A percentile compares a stretch with the other conserved stretches of the same genome.
These are phyloP conservation scores for Sphagnurus paluster DNA, from an alignment of 1,284 basidiomycete species.

Conservation along the genomic window DNA sequence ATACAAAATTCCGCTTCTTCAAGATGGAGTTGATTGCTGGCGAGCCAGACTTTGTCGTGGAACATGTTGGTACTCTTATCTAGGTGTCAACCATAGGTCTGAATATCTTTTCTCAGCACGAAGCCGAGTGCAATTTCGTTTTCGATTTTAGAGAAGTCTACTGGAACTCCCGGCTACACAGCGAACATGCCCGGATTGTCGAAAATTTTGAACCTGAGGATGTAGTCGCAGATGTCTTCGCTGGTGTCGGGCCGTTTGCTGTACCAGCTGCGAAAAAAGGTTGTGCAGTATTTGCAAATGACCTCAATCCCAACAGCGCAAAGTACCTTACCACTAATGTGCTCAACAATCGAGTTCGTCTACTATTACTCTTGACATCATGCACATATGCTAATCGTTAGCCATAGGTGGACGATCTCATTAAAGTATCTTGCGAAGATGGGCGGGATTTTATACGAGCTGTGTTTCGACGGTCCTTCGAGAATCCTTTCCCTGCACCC, in stretches of 20 bases:
- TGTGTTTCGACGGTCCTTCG: conserved; percentile 53
- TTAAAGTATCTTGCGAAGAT: conserved; percentile 77
- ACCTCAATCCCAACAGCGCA: conserved; percentile 88
- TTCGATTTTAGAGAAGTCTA: conserved; percentile 97
- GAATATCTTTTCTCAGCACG: conserved; percentile 50
- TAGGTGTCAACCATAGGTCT: conserved; percentile 3
- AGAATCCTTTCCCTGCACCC: conserved; percentile 64
- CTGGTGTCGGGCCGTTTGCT: conserved; percentile 97
- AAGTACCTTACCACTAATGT: conserved; percentile 81
- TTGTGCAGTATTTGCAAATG: conserved; percentile 88
- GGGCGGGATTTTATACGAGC: conserved; percentile 81
- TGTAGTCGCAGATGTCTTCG: conserved; percentile 91
- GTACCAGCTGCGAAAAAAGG: conserved; percentile 91
- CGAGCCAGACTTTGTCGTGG: conserved; percentile 81
- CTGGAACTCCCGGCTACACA: conserved; percentile 95
- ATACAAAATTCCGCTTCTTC: conserved; percentile 90
- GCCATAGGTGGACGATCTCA: conserved; percentile 66
- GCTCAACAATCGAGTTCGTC: conserved; percentile 66
- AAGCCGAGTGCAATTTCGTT: conserved; percentile 83
- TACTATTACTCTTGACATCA: background rate
- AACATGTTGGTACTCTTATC: conserved; percentile 56
- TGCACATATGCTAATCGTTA: background rate
- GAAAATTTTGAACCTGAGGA: conserved; percentile 67
- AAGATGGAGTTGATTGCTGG: conserved; percentile 97
- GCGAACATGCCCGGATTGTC: conserved; percentile 89